Evolutionary conservation across 768 basidiomycete species (phyloP), one percentile per base, ranked within the genome.

Genomic region (Trametes elegans): DNA sequence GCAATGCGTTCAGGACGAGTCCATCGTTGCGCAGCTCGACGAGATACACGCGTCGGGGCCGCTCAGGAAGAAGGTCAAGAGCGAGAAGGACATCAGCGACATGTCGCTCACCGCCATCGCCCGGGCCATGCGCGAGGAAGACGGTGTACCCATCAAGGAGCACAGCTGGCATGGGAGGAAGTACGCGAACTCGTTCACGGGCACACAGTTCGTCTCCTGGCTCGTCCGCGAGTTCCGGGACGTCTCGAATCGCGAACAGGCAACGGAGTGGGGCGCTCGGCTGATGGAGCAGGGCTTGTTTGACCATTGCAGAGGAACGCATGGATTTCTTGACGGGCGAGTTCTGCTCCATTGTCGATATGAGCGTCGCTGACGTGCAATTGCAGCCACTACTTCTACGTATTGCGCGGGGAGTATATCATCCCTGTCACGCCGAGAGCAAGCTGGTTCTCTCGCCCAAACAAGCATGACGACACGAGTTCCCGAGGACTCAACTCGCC

Each of bases 191-290:
- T 85, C 88, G 5, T 98, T 98, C 68, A 91, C 85, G 9, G 95
- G 95, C 1, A 85, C 83, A 59, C 91, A 93, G 36, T 84, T 98
- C 61, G 89, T 94, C 21, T 87, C 87, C 1, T 98, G 95, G 95
- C 74, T 97, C 18, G 82, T 90, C n/a, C 81, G 90, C 28, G 90
- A 94, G 69, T 98, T 94, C 65, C 81, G 85, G 27, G 95, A 98
- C 66, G 83, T 97, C 7, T 85, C 88, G 1, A 89, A 87, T 14
- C 76, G 91, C 47, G 83, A 87, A 24, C 88, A 93, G 61, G 96
- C 81, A 0, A 73, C 80, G 16, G 89, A 93, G 57, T 88, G 84
- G 82, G 96, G 91, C 5, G 71, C 77, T 27, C 86, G 79, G 61
- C 69, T 98, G 19, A 79, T 84, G 62, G 87, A 92, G 36, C 84